phyloP scores from a whole-genome alignment of 208 protist genomes.

The Wallacemonas sp. region DNA sequence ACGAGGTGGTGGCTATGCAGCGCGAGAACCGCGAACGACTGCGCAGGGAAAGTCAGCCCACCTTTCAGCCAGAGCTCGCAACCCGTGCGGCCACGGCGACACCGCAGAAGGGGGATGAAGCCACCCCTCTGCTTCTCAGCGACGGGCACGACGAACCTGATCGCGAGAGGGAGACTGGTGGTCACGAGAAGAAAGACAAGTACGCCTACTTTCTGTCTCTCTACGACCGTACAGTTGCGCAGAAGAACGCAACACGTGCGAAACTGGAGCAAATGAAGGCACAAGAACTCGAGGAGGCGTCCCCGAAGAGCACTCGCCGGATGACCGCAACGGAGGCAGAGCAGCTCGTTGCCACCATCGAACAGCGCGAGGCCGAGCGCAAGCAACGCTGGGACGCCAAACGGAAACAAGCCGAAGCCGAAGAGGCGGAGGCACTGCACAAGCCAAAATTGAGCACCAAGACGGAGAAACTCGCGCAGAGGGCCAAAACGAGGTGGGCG shows the following conservation, averaged over 20 bases:
- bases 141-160: background rate
- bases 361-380: slow-evolving; percentile 28
- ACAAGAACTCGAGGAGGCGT: slow-evolving; percentile 1
- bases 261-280: slow-evolving; percentile 8
- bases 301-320: slow-evolving; percentile 11
- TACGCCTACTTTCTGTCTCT: slow-evolving; percentile 12
- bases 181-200: background rate
- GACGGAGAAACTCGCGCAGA: slow-evolving; percentile 32
- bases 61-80: slow-evolving; percentile 21
- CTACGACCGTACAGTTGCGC: slow-evolving; percentile 15
- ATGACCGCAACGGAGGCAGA: slow-evolving; percentile 19
- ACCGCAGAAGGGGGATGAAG: no score
- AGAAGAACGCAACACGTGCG: slow-evolving; percentile 9
- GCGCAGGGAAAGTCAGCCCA: slow-evolving; percentile 11
- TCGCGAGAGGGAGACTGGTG: background rate
- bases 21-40: slow-evolving; percentile 14
- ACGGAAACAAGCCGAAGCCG: slow-evolving; percentile 5
- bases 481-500: slow-evolving; percentile 25
- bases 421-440: slow-evolving; percentile 5
- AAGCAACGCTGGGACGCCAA: slow-evolving; percentile 19
- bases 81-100: no score
- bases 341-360: slow-evolving; percentile 23
- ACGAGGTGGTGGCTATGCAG: slow-evolving; percentile 11
- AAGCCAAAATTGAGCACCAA: slow-evolving; percentile 19
- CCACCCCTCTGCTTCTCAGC: no score